Evolutionary conservation across 805 yeast genomes (phyloP), one percentile per base, ranked within the genome.

Genomic region (Kazachstania taianensis): DNA sequence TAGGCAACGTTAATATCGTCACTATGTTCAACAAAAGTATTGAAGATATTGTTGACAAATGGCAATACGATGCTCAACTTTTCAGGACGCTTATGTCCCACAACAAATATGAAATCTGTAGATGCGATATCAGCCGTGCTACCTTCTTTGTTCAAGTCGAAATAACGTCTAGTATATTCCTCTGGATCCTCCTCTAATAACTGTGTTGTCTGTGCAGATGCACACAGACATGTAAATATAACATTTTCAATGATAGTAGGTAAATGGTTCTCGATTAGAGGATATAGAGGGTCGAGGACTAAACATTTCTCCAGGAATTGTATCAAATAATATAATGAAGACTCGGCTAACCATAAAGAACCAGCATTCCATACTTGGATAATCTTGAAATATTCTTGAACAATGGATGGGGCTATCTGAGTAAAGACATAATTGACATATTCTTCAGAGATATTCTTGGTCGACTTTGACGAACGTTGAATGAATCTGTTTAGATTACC

Each of bases 121-220:
- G 96, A 82, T 1, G 95, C 94, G 39, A 72, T 71, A 52, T 84
- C 94, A 0, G 94, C 82, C 4, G 86, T 72, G 13, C 65, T 59
- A 8, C 67, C 59, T 41, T 82, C 94, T 46, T 76, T 70, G 41
- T 69, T 65, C 40, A 73, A 63, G 52, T 78, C 85, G 47, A 84
- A 75, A 41, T 69, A 72, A 42, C 78, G 69, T 62, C 87, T 77
- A 25, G 85, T 73, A 53, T 82, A 86, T 53, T 85, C 94, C 35
- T 72, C 80, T 2, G 92, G 92, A 45, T 85, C 94, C 33, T 71
- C 77, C 39, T 82, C 85, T 57, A 80, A 84, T 18, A 75, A 57
- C 49, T 82, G 92, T 38, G 83, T 63, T 30, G 74, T 73, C 28
- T 72, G 74, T 26, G 71, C 73, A 7, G 70, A 63, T 3, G 92